Percentiles rank a stretch among this genome's conserved stretches.
Conservation (phyloP, 108 stramenopile genomes). For the Cyclostephanos tholiformis region DNA sequence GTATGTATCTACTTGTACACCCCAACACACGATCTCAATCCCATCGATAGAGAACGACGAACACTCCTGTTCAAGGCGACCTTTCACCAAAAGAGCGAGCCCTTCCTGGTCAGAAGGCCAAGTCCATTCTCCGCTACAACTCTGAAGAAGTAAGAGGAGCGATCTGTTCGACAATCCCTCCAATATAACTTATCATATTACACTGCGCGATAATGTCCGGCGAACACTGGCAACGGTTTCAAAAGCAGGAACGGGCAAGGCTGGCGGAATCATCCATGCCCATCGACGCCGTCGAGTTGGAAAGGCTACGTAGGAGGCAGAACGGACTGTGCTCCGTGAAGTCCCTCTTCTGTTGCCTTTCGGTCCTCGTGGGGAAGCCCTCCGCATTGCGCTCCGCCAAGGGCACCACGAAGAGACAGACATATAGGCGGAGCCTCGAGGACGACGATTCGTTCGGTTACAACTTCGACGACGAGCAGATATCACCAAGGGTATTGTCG, state of each 20-base stretch:
- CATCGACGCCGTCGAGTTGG: slow-evolving; percentile 34
- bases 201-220: slow-evolving; percentile 3
- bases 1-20: too few species aligned
- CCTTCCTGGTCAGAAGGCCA: too few species aligned
- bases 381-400: slow-evolving; percentile 11
- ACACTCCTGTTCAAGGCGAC: too few species aligned
- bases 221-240: slow-evolving; percentile 42
- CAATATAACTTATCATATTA: too few species aligned
- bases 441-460: slow-evolving; percentile 44
- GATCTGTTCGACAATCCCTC: neutral
- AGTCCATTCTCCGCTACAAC: too few species aligned
- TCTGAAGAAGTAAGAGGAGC: neutral
- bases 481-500: slow-evolving; percentile 24
- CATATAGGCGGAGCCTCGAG: neutral
- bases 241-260: slow-evolving; percentile 14
- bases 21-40: too few species aligned
- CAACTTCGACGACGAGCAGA: slow-evolving; percentile 39
- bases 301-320: slow-evolving; percentile 33
- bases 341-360: slow-evolving; percentile 41
- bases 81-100: too few species aligned
- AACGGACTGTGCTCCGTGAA: slow-evolving; percentile 34
- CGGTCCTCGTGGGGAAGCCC: slow-evolving; percentile 33
- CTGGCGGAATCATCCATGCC: slow-evolving; percentile 25
- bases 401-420: neutral
- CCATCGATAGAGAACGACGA: too few species aligned